phyloP scores from a whole-genome alignment of 1,284 basidiomycete genomes.

The Coriolopsis trogii region DNA sequence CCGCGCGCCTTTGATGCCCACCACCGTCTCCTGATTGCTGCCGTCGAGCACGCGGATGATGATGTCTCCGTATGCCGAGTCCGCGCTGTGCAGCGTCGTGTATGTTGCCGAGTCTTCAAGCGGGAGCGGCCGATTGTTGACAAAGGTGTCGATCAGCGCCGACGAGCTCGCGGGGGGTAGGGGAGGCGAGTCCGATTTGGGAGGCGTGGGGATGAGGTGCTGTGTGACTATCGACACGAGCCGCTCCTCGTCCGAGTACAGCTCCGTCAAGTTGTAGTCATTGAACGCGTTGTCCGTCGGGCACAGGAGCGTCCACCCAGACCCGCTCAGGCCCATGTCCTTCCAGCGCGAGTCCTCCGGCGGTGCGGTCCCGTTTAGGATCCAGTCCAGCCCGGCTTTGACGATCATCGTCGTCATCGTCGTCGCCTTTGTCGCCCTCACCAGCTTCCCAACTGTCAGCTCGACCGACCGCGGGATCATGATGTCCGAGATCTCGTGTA shows the following conservation, averaged over 20 bases:
- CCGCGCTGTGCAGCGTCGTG: constrained; percentile 56
- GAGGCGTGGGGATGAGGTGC: constrained; percentile 77
- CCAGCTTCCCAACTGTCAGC: constrained; percentile 86
- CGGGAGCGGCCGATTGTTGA: constrained; percentile 72
- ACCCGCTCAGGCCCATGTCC: constrained; percentile 47
- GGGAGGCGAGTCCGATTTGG: background rate
- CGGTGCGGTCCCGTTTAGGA: constrained; percentile 83
- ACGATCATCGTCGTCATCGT: constrained; percentile 88
- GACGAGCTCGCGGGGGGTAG: background rate
- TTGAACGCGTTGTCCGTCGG: constrained; percentile 95
- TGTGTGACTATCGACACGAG: constrained; percentile 80
- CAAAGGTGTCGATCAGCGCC: constrained; percentile 40
- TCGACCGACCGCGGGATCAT: constrained; percentile 89
- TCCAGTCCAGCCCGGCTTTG: constrained; percentile 87
- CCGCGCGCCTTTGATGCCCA: constrained; percentile 86
- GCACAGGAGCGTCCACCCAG: constrained; percentile 84
- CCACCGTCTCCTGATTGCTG: constrained; percentile 33
- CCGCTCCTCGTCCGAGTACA: constrained; percentile 64
- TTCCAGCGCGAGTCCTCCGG: constrained; percentile 65
- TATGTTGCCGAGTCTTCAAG: constrained; percentile 76
- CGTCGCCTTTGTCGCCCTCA: constrained; percentile 83
- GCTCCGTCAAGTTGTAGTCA: constrained; percentile 80
- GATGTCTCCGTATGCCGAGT: constrained; percentile 77
- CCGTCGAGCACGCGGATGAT: constrained; percentile 70
- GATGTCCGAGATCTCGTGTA: constrained; percentile 90